Conservation (phyloP, 768 basidiomycete genomes). For the Suillus occidentalis region DNA sequence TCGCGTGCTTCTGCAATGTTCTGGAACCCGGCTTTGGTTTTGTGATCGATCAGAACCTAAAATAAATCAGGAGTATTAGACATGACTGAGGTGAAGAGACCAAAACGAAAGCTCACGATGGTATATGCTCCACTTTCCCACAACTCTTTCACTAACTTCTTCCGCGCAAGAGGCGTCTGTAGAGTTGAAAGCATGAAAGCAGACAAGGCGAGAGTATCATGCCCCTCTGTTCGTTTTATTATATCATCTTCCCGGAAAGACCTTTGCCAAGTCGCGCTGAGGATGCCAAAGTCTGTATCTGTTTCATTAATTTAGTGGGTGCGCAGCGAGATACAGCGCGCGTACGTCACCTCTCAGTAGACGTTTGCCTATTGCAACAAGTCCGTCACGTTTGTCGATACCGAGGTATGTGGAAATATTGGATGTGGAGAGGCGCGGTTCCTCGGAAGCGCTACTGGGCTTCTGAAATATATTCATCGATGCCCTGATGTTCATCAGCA, state of each 20-base stretch:
- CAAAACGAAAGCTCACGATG: slow-evolving; percentile 50
- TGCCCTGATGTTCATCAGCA: slow-evolving; percentile 50
- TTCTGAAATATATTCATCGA: slow-evolving; percentile 63
- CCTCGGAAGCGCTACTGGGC: slow-evolving; percentile 27
- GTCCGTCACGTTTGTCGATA: slow-evolving; percentile 75
- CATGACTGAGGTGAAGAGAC: background rate
- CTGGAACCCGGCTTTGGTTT: slow-evolving; percentile 72
- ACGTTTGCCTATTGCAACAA: slow-evolving; percentile 64
- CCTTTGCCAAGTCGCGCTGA: slow-evolving; percentile 56
- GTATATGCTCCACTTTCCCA: slow-evolving; percentile 90
- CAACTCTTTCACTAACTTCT: slow-evolving; percentile 74
- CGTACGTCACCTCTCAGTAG: slow-evolving; percentile 49
- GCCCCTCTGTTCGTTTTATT: slow-evolving; percentile 42
- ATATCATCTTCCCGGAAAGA: slow-evolving; percentile 50
- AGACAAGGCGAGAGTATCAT: slow-evolving; percentile 68
- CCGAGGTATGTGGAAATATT: slow-evolving; percentile 64
- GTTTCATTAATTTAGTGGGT: slow-evolving; percentile 17
- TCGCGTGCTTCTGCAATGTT: slow-evolving; percentile 77
- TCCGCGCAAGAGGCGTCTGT: slow-evolving; percentile 57
- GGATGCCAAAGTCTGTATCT: slow-evolving; percentile 50
- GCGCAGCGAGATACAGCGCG: slow-evolving; percentile 15
- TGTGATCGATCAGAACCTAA: slow-evolving; percentile 87
- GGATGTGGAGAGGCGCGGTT: slow-evolving; percentile 44
- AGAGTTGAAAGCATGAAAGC: slow-evolving; percentile 85
- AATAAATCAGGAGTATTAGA: slow-evolving; percentile 7